Percentiles rank a stretch among this genome's conserved stretches.
Evolutionary conservation across 2,329 filamentous ascomycete species (phyloP).

Genomic region (Colletotrichum salicis): DNA sequence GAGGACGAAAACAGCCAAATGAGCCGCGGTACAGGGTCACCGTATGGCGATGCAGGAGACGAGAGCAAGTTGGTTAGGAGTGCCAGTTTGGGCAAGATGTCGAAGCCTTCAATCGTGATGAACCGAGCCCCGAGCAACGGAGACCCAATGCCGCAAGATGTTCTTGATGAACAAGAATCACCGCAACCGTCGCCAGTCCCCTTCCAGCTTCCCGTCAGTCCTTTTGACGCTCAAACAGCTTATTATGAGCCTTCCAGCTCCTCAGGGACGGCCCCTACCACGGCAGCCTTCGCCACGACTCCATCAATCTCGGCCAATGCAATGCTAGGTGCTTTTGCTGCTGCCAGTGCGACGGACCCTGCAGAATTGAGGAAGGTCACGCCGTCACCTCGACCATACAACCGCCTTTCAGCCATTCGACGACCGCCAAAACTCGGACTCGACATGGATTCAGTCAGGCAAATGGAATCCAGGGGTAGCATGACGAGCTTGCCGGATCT

Average conservation of each 20-base stretch:
- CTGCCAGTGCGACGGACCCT: slow-evolving; percentile 58
- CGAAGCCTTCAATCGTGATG: slow-evolving; percentile 66
- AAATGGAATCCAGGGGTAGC: slow-evolving; percentile 86
- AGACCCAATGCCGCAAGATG: slow-evolving; percentile 27
- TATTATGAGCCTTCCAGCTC: slow-evolving; percentile 59
- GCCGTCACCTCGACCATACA: slow-evolving; percentile 49
- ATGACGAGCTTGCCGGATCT: slow-evolving; percentile 92
- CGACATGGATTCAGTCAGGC: slow-evolving; percentile 83
- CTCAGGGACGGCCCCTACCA: slow-evolving; percentile 53
- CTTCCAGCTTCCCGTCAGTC: slow-evolving; percentile 44
- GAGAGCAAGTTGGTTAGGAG: slow-evolving; percentile 69
- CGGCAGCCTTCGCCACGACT: slow-evolving; percentile 38
- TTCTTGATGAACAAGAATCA: slow-evolving; percentile 38
- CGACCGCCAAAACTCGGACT: slow-evolving; percentile 73
- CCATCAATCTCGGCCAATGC: slow-evolving; percentile 53
- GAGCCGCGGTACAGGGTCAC: slow-evolving; percentile 44
- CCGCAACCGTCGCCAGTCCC: slow-evolving; percentile 50
- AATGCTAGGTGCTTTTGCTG: slow-evolving; percentile 62
- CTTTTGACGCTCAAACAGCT: slow-evolving; percentile 57
- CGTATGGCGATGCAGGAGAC: slow-evolving; percentile 60
- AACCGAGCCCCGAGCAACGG: slow-evolving; percentile 43
- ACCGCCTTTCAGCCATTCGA: slow-evolving; percentile 64
- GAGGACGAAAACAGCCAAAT: slow-evolving; percentile 48
- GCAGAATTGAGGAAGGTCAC: slow-evolving; percentile 43
- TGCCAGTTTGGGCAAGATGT: slow-evolving; percentile 70